A percentile compares a stretch with the other conserved stretches of the same genome.
These are phyloP conservation scores for Castanea sativa DNA, from an alignment of 306 rosid species.

Conservation along the genomic window DNA sequence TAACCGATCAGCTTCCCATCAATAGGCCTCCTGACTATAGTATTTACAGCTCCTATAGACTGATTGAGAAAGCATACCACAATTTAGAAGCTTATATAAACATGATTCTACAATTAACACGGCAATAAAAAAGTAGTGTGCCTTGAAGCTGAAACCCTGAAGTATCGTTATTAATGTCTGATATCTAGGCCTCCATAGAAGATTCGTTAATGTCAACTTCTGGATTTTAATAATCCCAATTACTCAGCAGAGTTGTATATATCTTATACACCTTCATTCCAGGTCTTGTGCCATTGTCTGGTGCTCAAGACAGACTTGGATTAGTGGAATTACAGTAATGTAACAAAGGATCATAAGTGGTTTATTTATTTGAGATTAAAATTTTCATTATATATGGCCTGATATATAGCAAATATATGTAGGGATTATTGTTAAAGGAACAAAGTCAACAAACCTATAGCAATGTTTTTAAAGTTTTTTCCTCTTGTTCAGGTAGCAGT, in stretches of 20 bases:
- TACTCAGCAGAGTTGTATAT: background rate
- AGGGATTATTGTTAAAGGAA: background rate
- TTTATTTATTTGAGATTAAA: background rate
- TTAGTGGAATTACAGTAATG: background rate
- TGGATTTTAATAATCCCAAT: background rate
- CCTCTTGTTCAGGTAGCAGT: background rate
- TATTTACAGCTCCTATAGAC: constrained; percentile 47
- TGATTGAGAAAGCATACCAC: constrained; percentile 8
- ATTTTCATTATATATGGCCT: background rate
- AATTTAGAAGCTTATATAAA: background rate
- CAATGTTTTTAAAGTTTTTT: background rate
- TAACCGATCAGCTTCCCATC: constrained; percentile 51
- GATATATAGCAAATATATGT: background rate
- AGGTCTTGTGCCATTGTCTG: background rate
- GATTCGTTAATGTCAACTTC: background rate
- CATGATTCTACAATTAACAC: background rate
- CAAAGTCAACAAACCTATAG: background rate
- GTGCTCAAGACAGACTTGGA: background rate
- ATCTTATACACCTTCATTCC: background rate
- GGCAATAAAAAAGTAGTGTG: background rate
- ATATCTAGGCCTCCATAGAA: background rate
- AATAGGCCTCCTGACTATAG: constrained; percentile 40
- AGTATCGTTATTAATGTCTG: background rate
- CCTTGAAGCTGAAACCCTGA: background rate
- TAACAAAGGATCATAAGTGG: background rate